phyloP scores from a whole-genome alignment of 2,329 filamentous ascomycete species.

The Aspergillus ruber region DNA sequence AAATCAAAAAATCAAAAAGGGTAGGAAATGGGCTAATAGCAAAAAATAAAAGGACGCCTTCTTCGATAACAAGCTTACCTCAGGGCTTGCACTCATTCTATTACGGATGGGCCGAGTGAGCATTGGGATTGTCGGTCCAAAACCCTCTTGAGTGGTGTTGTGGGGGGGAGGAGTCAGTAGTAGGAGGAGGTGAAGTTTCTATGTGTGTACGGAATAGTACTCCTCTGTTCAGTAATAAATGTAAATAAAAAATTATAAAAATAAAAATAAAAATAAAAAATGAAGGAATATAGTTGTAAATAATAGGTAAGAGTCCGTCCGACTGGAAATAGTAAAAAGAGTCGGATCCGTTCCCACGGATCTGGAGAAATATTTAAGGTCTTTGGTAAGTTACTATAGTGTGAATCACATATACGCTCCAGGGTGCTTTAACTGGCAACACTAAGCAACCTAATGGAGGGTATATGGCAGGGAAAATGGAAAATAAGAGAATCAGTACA shows the following conservation, averaged over 20 bases:
- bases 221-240: background rate
- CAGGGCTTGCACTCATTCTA: conserved; percentile 8
- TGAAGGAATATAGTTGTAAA: background rate
- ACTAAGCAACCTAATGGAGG: background rate
- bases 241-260: background rate
- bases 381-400: background rate
- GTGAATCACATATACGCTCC: background rate
- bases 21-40: background rate
- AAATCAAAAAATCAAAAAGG: background rate
- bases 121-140: conserved; percentile 3
- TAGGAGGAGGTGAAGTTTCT: background rate
- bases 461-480: conserved; percentile 1
- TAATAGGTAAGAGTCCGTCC: background rate
- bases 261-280: background rate
- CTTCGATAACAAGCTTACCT: conserved; percentile 6
- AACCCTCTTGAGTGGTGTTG: background rate
- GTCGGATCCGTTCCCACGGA: conserved; percentile 1
- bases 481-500: background rate
- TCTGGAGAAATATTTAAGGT: conserved; percentile 7
- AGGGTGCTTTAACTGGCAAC: too few species aligned
- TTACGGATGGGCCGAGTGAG: background rate
- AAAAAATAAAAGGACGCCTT: background rate
- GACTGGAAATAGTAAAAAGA: background rate
- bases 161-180: conserved; percentile 6
- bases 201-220: background rate